Evolutionary conservation across 73 alveolate genomes (phyloP), one percentile per base, ranked within the genome.

Genomic region (Uronychia binucleata): DNA sequence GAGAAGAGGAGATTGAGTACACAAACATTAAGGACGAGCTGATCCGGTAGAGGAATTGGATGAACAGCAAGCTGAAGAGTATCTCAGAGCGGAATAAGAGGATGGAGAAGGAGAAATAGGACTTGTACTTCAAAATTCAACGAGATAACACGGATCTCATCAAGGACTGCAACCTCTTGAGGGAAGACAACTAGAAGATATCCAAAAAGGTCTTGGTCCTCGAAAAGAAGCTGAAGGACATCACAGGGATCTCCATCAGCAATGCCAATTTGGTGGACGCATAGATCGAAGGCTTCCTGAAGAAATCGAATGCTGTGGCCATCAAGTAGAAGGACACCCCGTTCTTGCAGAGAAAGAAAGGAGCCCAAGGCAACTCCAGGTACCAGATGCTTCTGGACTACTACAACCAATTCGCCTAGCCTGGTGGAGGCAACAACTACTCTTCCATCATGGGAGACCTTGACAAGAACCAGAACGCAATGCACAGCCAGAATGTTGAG

Each of bases 311-410:
- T 8, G 80, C 88, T 25, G 83, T 80, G 59, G 58, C 85, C 26
- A 74, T 91, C 0, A 81, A 77, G 74, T 78, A 80, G 28, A 87
- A 86, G 75, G 96, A 90, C 59, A 90, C 96, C n/a, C 96, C 96
- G 0, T 90, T 86, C 79, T 31, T 88, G 28, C 79, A 85, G 60
- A 27, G 78, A 31, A 88, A 88, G 86, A 88, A 88, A 75, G 78
- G 32, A n/a, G 60, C 34, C 0, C 29, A 31, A 11, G 86, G 86
- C 74, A 88, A 88, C 35, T 77, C 78, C 75, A 88, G 94, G 82
- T 77, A 82, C 74, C 77, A 88, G 27, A 34, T 82, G 78, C 79
- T 88, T 0, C 57, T 77, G 84, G 87, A 82, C 58, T 88, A 88
- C 75, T 88, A 88, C 57, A 34, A 88, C 19, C 59, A 82, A 30